A percentile compares a stretch with the other conserved stretches of the same genome.
phyloP scores from a whole-genome alignment of 2,329 filamentous ascomycete genomes.

The Fulvia fulva region DNA sequence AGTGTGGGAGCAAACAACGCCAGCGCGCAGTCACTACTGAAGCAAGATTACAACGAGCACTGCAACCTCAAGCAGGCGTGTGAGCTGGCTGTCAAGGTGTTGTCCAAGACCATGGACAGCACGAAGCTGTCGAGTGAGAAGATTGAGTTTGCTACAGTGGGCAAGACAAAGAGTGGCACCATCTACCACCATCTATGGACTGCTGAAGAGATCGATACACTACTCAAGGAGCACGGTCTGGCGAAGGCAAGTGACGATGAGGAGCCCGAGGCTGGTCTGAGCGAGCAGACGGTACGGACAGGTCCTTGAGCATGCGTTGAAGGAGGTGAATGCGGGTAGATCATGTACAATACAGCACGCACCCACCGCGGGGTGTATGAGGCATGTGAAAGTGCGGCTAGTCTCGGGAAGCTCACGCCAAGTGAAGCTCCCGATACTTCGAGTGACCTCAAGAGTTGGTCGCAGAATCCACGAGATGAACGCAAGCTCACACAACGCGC shows the following conservation, averaged over 20 bases:
- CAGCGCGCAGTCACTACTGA: slow-evolving; percentile 90
- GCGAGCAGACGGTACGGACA: slow-evolving; percentile 6
- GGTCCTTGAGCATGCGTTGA: neutral
- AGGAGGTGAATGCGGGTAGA: neutral
- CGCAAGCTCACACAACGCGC: neutral
- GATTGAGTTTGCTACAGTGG: slow-evolving; percentile 98
- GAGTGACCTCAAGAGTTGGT: neutral
- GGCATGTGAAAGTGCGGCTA: neutral
- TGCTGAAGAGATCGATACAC: slow-evolving; percentile 89
- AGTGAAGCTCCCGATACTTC: slow-evolving; percentile 3
- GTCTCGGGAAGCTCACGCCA: neutral
- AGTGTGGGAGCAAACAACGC: slow-evolving; percentile 98
- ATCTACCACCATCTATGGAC: slow-evolving; percentile 98
- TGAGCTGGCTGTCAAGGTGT: slow-evolving; percentile 93
- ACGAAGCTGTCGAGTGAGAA: slow-evolving; percentile 99
- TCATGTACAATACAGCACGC: slow-evolving; percentile 1
- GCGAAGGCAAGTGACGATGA: slow-evolving; percentile 72
- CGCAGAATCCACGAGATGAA: neutral
- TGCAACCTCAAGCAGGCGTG: slow-evolving; percentile 95
- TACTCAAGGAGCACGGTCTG: slow-evolving; percentile 92
- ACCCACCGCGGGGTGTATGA: neutral
- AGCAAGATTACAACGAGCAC: slow-evolving; percentile 99
- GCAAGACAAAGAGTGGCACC: slow-evolving; percentile 89
- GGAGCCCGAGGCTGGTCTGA: slow-evolving; percentile 14
- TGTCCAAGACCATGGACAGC: slow-evolving; percentile 99